A percentile compares a stretch with the other conserved stretches of the same genome.
Evolutionary conservation across 768 basidiomycete species (phyloP).

Genomic region (Gloeophyllum trabeum): DNA sequence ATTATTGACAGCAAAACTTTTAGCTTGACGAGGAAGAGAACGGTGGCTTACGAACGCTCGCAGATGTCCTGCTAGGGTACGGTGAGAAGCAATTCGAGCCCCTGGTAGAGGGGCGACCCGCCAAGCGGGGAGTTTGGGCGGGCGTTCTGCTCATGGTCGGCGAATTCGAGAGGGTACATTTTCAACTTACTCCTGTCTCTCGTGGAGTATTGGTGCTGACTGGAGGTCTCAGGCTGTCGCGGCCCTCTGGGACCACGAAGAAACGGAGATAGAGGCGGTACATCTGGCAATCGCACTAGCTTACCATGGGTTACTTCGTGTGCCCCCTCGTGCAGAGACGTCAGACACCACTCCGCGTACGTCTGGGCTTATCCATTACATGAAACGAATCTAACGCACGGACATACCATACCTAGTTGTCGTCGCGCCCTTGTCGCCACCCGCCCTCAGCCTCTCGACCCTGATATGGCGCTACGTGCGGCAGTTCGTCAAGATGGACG

Average conservation of each 20-base stretch:
- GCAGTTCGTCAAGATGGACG: slow-evolving; percentile 87
- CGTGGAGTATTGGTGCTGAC: too few species aligned
- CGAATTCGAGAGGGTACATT: slow-evolving; percentile 75
- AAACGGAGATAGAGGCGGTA: slow-evolving; percentile 87
- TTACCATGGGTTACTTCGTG: slow-evolving; percentile 86
- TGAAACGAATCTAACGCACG: neutral
- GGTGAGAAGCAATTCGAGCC: slow-evolving; percentile 80
- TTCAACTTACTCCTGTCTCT: neutral
- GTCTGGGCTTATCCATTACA: neutral
- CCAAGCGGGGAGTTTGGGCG: slow-evolving; percentile 65
- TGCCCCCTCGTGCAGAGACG: slow-evolving; percentile 71
- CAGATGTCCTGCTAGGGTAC: slow-evolving; percentile 68
- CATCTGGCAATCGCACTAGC: slow-evolving; percentile 87
- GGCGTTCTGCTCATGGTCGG: slow-evolving; percentile 83
- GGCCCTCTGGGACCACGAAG: slow-evolving; percentile 77
- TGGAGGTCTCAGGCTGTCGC: slow-evolving; percentile 72
- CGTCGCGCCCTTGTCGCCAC: slow-evolving; percentile 52
- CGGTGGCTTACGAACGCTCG: slow-evolving; percentile 58
- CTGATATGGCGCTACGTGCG: slow-evolving; percentile 89
- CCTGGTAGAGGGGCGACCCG: slow-evolving; percentile 42
- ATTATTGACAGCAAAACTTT: slow-evolving; percentile 2
- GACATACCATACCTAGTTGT: slow-evolving; percentile 39
- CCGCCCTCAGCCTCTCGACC: slow-evolving; percentile 72
- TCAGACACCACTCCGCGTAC: slow-evolving; percentile 76
- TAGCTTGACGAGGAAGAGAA: slow-evolving; percentile 78